Conservation (phyloP, 2,329 filamentous ascomycete species). For the Thyridium curvatum region DNA sequence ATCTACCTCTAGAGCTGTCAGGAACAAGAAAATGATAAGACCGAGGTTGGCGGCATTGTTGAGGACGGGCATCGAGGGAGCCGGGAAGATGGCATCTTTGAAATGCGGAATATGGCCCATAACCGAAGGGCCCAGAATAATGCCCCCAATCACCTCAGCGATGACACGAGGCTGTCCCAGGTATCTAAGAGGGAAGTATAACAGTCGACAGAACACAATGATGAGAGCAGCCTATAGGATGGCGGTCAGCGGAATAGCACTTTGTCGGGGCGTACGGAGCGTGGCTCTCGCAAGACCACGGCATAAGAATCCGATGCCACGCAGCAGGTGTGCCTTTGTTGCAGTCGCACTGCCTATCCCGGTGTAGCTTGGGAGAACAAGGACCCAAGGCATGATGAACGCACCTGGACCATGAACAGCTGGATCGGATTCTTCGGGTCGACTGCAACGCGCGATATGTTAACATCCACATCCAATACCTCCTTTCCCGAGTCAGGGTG, state of each 20-base stretch:
- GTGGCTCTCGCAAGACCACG: too few relatives aligned
- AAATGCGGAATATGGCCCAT: constrained; percentile 84
- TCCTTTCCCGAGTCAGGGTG: too few relatives aligned
- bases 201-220: constrained; percentile 65
- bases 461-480: too few relatives aligned
- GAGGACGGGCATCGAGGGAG: constrained; percentile 66
- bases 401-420: constrained; percentile 65
- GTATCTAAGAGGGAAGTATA: constrained; percentile 66
- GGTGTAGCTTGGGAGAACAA: too few relatives aligned
- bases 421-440: constrained; percentile 57
- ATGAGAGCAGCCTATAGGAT: constrained; percentile 55
- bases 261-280: too few relatives aligned
- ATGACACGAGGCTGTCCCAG: constrained; percentile 72
- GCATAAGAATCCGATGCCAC: too few relatives aligned
- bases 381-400: neutral
- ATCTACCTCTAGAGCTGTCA: constrained; percentile 69
- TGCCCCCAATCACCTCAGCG: constrained; percentile 72
- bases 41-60: constrained; percentile 77
- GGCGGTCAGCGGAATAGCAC: too few relatives aligned
- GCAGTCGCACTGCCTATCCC: too few relatives aligned
- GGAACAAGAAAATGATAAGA: constrained; percentile 77
- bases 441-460: too few relatives aligned
- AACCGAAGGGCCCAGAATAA: constrained; percentile 78
- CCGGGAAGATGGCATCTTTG: constrained; percentile 68
- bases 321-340: too few relatives aligned